Conservation (phyloP, 768 basidiomycete species). For the Lyophyllum shimeji region DNA sequence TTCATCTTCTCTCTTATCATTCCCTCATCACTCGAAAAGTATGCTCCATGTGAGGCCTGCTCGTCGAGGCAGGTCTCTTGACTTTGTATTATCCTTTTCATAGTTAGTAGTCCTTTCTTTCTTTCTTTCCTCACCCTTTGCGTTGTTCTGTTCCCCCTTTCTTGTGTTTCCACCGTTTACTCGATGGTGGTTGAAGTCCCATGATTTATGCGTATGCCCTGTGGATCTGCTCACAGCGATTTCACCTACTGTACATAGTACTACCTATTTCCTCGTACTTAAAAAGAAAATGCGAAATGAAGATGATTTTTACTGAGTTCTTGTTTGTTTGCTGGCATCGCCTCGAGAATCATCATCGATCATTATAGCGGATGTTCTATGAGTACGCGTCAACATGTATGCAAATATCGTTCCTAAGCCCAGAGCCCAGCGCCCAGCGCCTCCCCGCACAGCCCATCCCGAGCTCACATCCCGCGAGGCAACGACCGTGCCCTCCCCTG, state of each 20-base stretch:
- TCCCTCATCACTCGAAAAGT: constrained; percentile 8
- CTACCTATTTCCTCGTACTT: no score
- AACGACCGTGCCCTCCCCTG: neutral
- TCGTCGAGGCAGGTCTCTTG: neutral
- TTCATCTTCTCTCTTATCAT: neutral
- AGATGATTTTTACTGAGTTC: neutral
- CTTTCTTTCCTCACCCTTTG: neutral
- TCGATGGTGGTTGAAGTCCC: no score
- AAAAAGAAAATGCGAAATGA: neutral
- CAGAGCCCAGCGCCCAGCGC: neutral
- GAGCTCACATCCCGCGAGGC: neutral
- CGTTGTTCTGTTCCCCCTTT: no score
- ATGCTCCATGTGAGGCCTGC: constrained; percentile 3
- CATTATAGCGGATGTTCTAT: no score
- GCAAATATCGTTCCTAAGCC: no score
- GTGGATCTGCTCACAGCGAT: constrained; percentile 6
- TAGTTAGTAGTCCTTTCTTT: neutral
- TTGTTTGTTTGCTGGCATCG: no score
- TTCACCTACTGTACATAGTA: constrained; percentile 11
- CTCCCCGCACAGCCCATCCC: no score
- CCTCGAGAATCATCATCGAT: no score
- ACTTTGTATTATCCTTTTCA: neutral
- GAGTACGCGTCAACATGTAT: no score
- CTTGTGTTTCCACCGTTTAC: no score
- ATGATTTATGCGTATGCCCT: constrained; percentile 15